Percentiles rank a stretch among this genome's conserved stretches.
phyloP scores from a whole-genome alignment of 768 basidiomycete species.

The Lactifluus volemus region DNA sequence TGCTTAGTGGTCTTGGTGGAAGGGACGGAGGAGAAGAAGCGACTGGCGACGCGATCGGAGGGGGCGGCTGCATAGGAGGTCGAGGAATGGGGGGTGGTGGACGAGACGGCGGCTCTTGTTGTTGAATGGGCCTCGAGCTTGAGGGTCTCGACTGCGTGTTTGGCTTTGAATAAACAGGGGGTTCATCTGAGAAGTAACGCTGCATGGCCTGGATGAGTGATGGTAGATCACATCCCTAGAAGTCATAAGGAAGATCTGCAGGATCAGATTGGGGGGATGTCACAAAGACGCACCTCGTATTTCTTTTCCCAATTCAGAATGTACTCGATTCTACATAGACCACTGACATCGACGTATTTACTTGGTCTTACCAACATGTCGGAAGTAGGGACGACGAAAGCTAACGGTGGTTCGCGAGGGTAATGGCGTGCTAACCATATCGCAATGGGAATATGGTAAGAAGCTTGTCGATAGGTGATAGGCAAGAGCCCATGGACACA shows the following conservation, averaged over 20 bases:
- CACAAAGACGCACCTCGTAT: slow-evolving; percentile 56
- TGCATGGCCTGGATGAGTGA: slow-evolving; percentile 71
- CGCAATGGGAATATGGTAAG: slow-evolving; percentile 92
- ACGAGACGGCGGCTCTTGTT: slow-evolving; percentile 17
- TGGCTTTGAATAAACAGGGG: slow-evolving; percentile 87
- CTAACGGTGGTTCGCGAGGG: slow-evolving; percentile 73
- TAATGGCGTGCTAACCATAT: slow-evolving; percentile 85
- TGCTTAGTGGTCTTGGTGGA: slow-evolving; percentile 10
- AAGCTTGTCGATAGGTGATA: slow-evolving; percentile 61
- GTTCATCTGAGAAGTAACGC: slow-evolving; percentile 72
- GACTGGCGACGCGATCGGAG: slow-evolving; percentile 13
- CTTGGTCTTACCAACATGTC: slow-evolving; percentile 84
- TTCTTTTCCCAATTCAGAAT: slow-evolving; percentile 72
- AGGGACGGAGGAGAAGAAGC: slow-evolving; percentile 20
- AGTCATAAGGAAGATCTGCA: slow-evolving; percentile 10
- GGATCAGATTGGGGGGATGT: slow-evolving; percentile 18
- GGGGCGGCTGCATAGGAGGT: slow-evolving; percentile 5
- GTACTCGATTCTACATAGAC: slow-evolving; percentile 61
- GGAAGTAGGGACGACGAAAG: slow-evolving; percentile 85
- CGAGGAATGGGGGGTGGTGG: slow-evolving; percentile 19
- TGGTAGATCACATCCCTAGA: slow-evolving; percentile 68
- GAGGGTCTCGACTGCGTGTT: slow-evolving; percentile 26
- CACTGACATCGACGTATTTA: slow-evolving; percentile 72
- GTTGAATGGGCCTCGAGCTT: slow-evolving; percentile 18
- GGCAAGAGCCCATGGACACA: slow-evolving; percentile 88